Evolutionary conservation across 2,329 filamentous ascomycete genomes (phyloP), one percentile per base, ranked within the genome.

Genomic region (Verticillium dahliae): DNA sequence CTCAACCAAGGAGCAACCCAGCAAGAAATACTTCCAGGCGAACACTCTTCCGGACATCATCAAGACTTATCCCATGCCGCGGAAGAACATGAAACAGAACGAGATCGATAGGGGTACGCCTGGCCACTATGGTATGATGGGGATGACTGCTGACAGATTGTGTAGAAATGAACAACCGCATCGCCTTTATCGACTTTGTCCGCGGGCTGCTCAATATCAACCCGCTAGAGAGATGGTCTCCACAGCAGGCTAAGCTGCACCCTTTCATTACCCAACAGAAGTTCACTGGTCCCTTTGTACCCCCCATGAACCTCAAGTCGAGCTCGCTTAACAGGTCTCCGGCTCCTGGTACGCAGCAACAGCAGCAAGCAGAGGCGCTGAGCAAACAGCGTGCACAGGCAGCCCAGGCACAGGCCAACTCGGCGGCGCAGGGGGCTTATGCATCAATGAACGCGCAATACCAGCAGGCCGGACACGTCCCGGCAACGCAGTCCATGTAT

Each of bases 181-280:
- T 96, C 64, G 93, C 95, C 4, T 99, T 99, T 70, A 99, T 98
- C 72, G 95, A 99, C 75, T 99, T 99, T 70, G 95, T 98, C 31
- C 88, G 95, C 67, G 95, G 95, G 14, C 77, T 99, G 45, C 80
- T 99, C 62, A 96, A 90, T 63, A 96, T 97, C 72, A 99, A 97
- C 72, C 95, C 95, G 3, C 83, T 99, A 38, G 95, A 99, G 76
- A 82, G 95, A 73, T 99, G 95, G 95, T 97, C 95, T 4, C 95
- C 95, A 6, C 94, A 97, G 71, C 95, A 99, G 77, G 95, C 95
- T 38, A 97, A 97, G 73, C 80, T 97, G 63, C 95, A 99, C 72
- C 95, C 95, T 0, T 99, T 99, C 75, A 99, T 99, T 72, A 99
- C 95, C 0, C 95, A 99, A 73, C 90, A 96, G 72, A 99, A 98